phyloP scores from a whole-genome alignment of 495 filamentous ascomycete genomes.

The Chaetomidium leptoderma region DNA sequence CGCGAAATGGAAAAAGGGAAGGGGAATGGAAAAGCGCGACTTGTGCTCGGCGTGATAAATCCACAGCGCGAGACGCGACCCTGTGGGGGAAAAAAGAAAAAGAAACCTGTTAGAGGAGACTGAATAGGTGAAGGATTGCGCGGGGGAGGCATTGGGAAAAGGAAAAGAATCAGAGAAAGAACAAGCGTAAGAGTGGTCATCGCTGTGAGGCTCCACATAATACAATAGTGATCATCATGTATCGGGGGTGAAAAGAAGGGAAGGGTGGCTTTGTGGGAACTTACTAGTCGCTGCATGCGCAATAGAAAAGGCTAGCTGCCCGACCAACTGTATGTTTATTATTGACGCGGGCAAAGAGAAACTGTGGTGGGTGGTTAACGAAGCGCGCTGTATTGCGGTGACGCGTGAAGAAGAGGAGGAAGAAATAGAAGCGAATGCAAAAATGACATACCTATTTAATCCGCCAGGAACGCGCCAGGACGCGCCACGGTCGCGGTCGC shows the following conservation, averaged over 20 bases:
- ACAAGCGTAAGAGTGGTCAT: too few species aligned
- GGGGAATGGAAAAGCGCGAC: neutral
- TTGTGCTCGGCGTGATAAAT: neutral
- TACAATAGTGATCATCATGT: neutral
- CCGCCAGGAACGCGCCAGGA: neutral
- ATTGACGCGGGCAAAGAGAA: too few species aligned
- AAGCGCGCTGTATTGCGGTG: neutral
- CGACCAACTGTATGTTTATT: neutral
- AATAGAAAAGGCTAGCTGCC: neutral
- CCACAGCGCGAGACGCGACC: neutral
- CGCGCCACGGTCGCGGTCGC: too few species aligned
- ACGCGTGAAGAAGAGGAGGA: neutral
- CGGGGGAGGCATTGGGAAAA: neutral
- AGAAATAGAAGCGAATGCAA: neutral
- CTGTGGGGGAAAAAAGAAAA: neutral
- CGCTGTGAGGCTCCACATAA: too few species aligned
- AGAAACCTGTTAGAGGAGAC: neutral
- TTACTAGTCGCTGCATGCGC: neutral
- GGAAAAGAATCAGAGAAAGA: neutral
- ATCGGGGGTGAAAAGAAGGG: neutral
- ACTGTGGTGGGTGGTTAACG: neutral
- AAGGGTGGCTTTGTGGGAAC: too few species aligned
- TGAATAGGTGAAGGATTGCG: neutral
- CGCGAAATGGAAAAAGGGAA: neutral
- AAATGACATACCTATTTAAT: neutral